A percentile compares a stretch with the other conserved stretches of the same genome.
Conservation (phyloP, 2,329 filamentous ascomycete genomes). For the Pseudocercospora macadamiae region DNA sequence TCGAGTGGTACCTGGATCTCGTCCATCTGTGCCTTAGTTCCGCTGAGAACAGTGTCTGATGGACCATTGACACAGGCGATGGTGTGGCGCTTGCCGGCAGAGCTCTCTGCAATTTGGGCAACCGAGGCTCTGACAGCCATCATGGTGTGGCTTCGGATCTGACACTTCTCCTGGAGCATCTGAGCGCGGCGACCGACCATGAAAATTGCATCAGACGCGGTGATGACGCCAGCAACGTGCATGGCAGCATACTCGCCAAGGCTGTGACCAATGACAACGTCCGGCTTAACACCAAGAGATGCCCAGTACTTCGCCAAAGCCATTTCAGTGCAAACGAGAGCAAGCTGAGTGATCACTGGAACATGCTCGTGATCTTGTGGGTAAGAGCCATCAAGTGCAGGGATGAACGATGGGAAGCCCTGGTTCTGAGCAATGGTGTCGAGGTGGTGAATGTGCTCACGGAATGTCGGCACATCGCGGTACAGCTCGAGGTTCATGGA, state of each 20-base stretch:
- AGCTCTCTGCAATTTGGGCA: constrained; percentile 12
- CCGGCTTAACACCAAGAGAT: constrained; percentile 7
- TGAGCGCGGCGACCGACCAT: constrained; percentile 41
- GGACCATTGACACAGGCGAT: constrained; percentile 34
- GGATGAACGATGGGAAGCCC: constrained; percentile 40
- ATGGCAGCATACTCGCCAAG: constrained; percentile 21
- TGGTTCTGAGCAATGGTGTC: constrained; percentile 34
- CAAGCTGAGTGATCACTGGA: constrained; percentile 37
- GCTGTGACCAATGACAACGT: constrained; percentile 29
- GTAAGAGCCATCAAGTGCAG: constrained; percentile 24
- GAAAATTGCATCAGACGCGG: constrained; percentile 32
- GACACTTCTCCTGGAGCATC: constrained; percentile 34
- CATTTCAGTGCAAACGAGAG: constrained; percentile 10
- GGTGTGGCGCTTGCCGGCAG: constrained; percentile 2
- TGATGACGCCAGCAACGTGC: constrained; percentile 19
- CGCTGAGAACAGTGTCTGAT: constrained; percentile 30
- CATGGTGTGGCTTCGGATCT: constrained; percentile 32
- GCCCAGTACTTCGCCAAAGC: constrained; percentile 12
- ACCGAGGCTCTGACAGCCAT: constrained; percentile 27
- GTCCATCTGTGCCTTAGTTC: constrained; percentile 22
- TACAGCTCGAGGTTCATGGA: constrained; percentile 39
- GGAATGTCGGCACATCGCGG: constrained; percentile 33
- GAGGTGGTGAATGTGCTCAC: constrained; percentile 35
- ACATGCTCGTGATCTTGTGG: constrained; percentile 15
- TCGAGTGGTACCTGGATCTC: constrained; percentile 14